phyloP scores from a whole-genome alignment of 2,329 filamentous ascomycete species.

The Periconia sp. region DNA sequence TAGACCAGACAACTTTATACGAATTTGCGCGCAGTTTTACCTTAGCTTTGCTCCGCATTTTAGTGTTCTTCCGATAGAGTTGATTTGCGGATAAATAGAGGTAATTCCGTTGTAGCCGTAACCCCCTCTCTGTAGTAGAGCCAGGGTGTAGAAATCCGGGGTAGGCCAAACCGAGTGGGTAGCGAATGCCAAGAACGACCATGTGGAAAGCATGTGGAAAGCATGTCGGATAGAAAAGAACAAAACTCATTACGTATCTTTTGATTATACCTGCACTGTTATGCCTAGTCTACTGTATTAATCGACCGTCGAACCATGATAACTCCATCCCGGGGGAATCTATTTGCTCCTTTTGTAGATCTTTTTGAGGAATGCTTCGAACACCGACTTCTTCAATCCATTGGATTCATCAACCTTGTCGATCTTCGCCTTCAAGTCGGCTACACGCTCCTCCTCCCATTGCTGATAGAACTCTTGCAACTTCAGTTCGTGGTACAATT shows the following conservation, averaged over 20 bases:
- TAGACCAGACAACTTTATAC: background rate
- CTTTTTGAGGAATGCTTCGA: conserved; percentile 88
- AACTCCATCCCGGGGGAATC: conserved; percentile 4
- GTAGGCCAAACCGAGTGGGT: too few species aligned
- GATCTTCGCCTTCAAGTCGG: conserved; percentile 77
- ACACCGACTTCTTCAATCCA: conserved; percentile 87
- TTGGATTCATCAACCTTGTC: conserved; percentile 78
- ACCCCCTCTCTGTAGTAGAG: too few species aligned
- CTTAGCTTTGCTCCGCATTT: background rate
- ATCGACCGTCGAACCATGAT: background rate
- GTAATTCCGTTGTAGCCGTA: too few species aligned
- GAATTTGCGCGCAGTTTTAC: background rate
- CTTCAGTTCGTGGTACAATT: conserved; percentile 81
- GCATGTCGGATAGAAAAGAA: too few species aligned
- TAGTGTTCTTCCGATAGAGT: background rate
- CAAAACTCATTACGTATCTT: background rate
- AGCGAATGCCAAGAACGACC: too few species aligned
- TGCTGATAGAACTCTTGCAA: conserved; percentile 81
- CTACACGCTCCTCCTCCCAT: conserved; percentile 85
- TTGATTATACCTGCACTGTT: background rate
- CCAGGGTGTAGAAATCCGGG: too few species aligned
- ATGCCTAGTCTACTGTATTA: background rate
- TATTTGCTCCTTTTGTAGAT: conserved; percentile 99
- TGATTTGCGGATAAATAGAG: conserved; percentile 15
- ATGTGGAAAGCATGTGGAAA: too few species aligned